A percentile compares a stretch with the other conserved stretches of the same genome.
Conservation (phyloP, 2,329 filamentous ascomycete genomes). For the Fusarium sororula region DNA sequence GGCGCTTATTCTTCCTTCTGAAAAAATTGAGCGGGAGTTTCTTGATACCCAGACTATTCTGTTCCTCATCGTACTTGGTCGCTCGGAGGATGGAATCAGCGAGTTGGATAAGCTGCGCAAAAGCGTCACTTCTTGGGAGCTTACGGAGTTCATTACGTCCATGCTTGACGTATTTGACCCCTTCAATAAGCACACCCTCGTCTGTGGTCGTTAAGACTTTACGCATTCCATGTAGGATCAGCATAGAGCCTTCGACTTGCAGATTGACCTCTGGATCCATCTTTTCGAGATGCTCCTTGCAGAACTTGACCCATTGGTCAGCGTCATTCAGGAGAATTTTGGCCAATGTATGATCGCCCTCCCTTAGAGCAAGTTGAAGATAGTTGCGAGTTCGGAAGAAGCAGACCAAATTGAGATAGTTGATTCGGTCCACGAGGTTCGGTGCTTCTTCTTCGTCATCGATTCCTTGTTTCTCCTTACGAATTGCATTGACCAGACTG, state of each 20-base stretch:
- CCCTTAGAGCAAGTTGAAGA: slow-evolving; percentile 12
- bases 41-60: neutral
- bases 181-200: neutral
- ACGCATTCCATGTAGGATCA: slow-evolving; percentile 8
- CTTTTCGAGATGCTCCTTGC: slow-evolving; percentile 3
- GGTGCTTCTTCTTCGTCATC: neutral
- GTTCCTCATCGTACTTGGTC: neutral
- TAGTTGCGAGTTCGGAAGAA: slow-evolving; percentile 29
- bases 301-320: slow-evolving; percentile 7
- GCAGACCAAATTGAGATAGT: slow-evolving; percentile 25
- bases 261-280: slow-evolving; percentile 19
- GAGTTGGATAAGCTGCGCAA: slow-evolving; percentile 2
- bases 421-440: slow-evolving; percentile 22
- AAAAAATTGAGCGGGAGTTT: neutral
- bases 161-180: neutral
- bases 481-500: neutral
- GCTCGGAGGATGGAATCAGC: neutral
- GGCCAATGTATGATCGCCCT: neutral
- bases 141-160: neutral
- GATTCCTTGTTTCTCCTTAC: neutral
- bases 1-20: neutral
- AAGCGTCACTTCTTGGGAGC: neutral
- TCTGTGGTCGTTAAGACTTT: neutral
- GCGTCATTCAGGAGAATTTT: slow-evolving; percentile 11
- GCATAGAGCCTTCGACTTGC: slow-evolving; percentile 9